Evolutionary conservation across 495 filamentous ascomycete species (phyloP).

Genomic region (Neurospora cerealis): DNA sequence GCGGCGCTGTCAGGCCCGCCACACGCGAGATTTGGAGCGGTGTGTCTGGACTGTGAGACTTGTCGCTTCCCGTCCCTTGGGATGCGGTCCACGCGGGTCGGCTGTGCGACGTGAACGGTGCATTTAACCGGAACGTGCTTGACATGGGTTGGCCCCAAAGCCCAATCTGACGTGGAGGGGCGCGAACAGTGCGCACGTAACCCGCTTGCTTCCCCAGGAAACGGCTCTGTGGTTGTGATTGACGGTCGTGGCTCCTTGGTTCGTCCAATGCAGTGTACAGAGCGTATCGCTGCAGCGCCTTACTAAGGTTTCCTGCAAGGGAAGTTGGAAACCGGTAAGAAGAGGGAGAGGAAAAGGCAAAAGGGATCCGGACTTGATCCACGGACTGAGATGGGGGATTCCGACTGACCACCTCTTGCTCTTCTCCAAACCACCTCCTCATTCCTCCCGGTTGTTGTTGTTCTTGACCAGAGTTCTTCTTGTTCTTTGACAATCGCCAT

Average conservation of each 20-base stretch:
- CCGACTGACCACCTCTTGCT: background rate
- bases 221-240: background rate
- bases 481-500: background rate
- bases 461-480: background rate
- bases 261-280: background rate
- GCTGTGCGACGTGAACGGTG: background rate
- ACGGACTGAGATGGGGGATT: background rate
- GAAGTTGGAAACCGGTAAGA: background rate
- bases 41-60: background rate
- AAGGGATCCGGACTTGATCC: background rate
- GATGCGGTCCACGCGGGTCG: background rate
- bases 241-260: background rate
- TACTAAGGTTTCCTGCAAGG: background rate
- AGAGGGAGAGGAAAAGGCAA: background rate
- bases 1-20: background rate
- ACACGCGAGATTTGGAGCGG: background rate
- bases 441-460: background rate
- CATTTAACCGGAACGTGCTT: background rate
- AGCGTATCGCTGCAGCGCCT: background rate
- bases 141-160: background rate
- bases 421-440: background rate
- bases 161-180: background rate
- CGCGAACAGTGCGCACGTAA: background rate
- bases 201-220: background rate
- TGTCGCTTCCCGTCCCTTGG: background rate